A percentile compares a stretch with the other conserved stretches of the same genome.
Conservation (phyloP, 1,139 yeast genomes). For the Ogataea hybrid region DNA sequence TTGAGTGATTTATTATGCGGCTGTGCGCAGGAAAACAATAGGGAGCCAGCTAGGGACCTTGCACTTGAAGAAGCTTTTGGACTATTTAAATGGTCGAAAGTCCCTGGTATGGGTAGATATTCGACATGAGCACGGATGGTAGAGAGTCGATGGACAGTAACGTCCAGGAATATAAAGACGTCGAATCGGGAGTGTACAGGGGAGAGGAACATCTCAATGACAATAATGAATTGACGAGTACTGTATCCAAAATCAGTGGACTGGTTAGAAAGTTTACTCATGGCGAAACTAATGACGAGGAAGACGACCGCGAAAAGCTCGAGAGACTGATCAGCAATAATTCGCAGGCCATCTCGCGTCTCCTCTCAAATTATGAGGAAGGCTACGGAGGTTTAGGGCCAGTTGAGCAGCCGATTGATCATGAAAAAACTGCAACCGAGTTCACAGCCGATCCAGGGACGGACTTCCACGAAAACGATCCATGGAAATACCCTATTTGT, state of each 20-base stretch:
- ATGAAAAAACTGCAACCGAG: conserved; percentile 33
- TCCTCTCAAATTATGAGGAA: conserved; percentile 35
- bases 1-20: conserved; percentile 6
- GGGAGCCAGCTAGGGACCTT: neutral
- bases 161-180: conserved; percentile 1
- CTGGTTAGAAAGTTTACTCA: conserved; percentile 19
- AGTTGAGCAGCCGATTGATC: conserved; percentile 51
- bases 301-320: conserved; percentile 30
- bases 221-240: conserved; percentile 4
- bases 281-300: conserved; percentile 13
- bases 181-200: neutral
- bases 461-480: conserved; percentile 46
- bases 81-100: too few relatives aligned
- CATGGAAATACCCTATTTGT: conserved; percentile 62
- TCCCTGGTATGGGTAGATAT: too few relatives aligned
- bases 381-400: conserved; percentile 52
- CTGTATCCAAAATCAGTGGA: conserved; percentile 15
- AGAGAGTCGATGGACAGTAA: conserved; percentile 5
- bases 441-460: conserved; percentile 38
- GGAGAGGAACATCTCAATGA: neutral
- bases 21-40: neutral
- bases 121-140: neutral
- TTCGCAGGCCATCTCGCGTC: conserved; percentile 36
- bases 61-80: neutral
- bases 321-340: conserved; percentile 35